A percentile compares a stretch with the other conserved stretches of the same genome.
Evolutionary conservation across 495 filamentous ascomycete species (phyloP).

Genomic region (Letharia lupina): DNA sequence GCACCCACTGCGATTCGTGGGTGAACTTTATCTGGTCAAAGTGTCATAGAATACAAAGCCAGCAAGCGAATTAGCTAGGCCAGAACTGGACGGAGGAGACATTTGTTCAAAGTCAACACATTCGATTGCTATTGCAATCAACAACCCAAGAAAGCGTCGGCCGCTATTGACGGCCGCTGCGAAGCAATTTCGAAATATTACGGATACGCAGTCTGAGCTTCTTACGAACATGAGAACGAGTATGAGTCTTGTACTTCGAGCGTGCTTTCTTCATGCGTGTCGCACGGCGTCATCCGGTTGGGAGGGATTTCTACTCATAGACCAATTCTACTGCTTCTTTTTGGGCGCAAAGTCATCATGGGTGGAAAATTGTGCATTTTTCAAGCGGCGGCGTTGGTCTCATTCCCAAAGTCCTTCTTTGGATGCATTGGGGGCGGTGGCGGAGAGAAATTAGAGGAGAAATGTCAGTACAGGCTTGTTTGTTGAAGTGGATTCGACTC

Average conservation of each 20-base stretch:
- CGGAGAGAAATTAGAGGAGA: not conserved
- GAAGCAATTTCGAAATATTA: not conserved
- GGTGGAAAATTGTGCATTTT: not conserved
- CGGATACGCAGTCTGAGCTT: not conserved
- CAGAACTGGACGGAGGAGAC: not conserved
- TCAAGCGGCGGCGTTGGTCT: not conserved
- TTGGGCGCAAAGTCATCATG: not conserved
- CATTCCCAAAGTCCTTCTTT: not conserved
- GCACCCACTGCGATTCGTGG: slow-evolving; percentile 42
- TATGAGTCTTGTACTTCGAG: not conserved
- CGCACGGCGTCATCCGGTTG: not conserved
- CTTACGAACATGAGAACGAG: not conserved
- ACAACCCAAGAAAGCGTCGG: not conserved
- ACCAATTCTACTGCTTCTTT: not conserved
- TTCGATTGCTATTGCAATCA: not conserved
- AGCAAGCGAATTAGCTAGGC: not conserved
- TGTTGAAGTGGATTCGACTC: no score
- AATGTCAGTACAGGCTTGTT: not conserved
- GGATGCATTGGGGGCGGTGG: not conserved
- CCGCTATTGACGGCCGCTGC: not conserved
- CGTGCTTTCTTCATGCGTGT: not conserved
- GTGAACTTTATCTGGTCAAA: slow-evolving; percentile 16
- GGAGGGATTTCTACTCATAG: not conserved
- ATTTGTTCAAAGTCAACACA: not conserved
- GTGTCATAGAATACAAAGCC: not conserved